Conservation (phyloP, 2,329 filamentous ascomycete genomes). For the Talaromyces rugulosus region DNA sequence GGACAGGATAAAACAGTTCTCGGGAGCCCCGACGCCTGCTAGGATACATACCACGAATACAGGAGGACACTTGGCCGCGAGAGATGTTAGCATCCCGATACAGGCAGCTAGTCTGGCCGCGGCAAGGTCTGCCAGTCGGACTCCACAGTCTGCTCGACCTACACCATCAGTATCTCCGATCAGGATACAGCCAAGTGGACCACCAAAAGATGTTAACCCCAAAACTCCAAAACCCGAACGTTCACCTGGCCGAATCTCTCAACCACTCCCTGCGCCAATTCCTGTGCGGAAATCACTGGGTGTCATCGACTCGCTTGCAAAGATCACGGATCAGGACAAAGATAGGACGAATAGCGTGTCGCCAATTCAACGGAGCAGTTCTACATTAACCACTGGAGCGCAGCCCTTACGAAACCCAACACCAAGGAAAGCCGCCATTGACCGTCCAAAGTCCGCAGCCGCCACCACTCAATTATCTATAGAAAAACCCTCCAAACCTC, state of each 20-base stretch:
- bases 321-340: conserved; percentile 1
- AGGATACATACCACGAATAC: conserved; percentile 10
- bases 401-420: neutral
- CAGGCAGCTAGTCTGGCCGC: conserved; percentile 34
- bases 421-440: neutral
- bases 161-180: conserved; percentile 8
- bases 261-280: conserved; percentile 21
- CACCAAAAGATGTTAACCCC: neutral
- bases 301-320: conserved; percentile 10
- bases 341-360: neutral
- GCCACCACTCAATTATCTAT: neutral
- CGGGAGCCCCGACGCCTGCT: conserved; percentile 18
- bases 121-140: conserved; percentile 20
- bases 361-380: neutral
- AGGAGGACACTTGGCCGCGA: conserved; percentile 9
- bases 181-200: conserved; percentile 1
- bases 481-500: neutral
- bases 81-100: conserved; percentile 19
- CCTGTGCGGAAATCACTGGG: conserved; percentile 17
- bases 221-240: conserved; percentile 15
- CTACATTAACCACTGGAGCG: neutral
- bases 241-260: conserved; percentile 12
- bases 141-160: conserved; percentile 4
- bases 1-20: conserved; percentile 35
- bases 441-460: neutral